Evolutionary conservation across 208 protist species (phyloP).

Genomic region (Crithidia mellificae): DNA sequence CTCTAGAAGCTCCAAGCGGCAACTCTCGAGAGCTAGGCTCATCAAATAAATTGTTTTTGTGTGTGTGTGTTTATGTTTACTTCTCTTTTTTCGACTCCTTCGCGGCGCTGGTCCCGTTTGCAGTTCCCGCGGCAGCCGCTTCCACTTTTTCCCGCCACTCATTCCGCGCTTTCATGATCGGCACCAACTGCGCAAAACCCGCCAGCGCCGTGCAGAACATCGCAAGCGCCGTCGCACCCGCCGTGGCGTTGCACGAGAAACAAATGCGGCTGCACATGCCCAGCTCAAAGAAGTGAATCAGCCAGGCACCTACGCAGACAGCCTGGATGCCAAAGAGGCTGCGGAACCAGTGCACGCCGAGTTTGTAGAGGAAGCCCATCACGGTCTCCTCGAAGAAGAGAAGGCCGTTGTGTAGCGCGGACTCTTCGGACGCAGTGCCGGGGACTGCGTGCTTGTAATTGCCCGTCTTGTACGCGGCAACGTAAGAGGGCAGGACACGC

Average conservation of each 20-base stretch:
- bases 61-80: background rate
- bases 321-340: conserved; percentile 42
- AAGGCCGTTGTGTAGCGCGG: conserved; percentile 2
- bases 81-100: conserved; percentile 20
- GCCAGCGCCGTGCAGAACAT: conserved; percentile 41
- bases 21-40: too few species aligned
- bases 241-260: conserved; percentile 37
- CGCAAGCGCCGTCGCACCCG: conserved; percentile 33
- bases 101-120: background rate
- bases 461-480: conserved; percentile 5
- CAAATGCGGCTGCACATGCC: conserved; percentile 58
- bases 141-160: conserved; percentile 34
- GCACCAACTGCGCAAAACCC: conserved; percentile 59
- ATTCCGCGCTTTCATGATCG: conserved; percentile 36
- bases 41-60: background rate
- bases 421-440: background rate
- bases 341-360: conserved; percentile 35
- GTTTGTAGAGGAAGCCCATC: conserved; percentile 41
- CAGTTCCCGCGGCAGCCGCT: background rate
- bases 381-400: conserved; percentile 52
- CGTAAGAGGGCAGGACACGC: conserved; percentile 37
- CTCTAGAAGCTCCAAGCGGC: too few species aligned
- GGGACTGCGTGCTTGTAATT: too few species aligned
- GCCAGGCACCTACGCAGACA: conserved; percentile 43
- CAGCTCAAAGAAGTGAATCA: conserved; percentile 56